Percentiles rank a stretch among this genome's conserved stretches.
phyloP scores from a whole-genome alignment of 208 protist species.

The Vickermania spadyakhi region DNA sequence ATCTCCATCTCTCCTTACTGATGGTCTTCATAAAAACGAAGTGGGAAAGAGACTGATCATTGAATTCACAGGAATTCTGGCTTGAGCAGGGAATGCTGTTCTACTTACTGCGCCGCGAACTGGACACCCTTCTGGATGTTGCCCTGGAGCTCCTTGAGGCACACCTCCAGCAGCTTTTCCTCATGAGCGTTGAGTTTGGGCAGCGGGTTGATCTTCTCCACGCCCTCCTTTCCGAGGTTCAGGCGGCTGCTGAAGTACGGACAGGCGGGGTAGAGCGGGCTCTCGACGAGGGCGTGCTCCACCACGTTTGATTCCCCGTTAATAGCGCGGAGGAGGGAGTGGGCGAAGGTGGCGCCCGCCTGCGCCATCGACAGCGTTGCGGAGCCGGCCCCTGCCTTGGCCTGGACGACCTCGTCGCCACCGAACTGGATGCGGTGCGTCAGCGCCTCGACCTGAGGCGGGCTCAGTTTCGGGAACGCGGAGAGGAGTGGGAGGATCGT shows the following conservation, averaged over 20 bases:
- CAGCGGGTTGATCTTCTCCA: conserved; percentile 43
- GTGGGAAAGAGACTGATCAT: too few species aligned
- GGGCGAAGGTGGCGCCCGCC: conserved; percentile 33
- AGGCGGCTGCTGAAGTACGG: conserved; percentile 74
- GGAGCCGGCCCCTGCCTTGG: conserved; percentile 78
- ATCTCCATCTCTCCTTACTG: too few species aligned
- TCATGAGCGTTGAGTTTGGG: conserved; percentile 48
- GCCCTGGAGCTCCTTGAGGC: conserved; percentile 69
- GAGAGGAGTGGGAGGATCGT: conserved; percentile 93
- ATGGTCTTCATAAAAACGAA: too few species aligned
- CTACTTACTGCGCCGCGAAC: conserved; percentile 16
- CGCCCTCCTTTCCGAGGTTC: conserved; percentile 65
- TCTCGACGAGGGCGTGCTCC: conserved; percentile 71
- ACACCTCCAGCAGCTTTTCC: conserved; percentile 61
- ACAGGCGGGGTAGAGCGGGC: conserved; percentile 31
- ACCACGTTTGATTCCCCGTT: conserved; percentile 44
- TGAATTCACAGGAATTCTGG: too few species aligned
- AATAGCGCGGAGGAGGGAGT: conserved; percentile 36
- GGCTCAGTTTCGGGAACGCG: conserved; percentile 31
- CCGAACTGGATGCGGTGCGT: conserved; percentile 79
- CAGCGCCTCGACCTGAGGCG: conserved; percentile 61
- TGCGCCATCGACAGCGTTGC: conserved; percentile 76
- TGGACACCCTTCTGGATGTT: conserved; percentile 85
- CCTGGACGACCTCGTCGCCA: conserved; percentile 84
- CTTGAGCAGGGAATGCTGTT: too few species aligned